These are phyloP conservation scores for Wickerhamiella australiensis DNA, from an alignment of 805 yeast species.

Conservation along the genomic window DNA sequence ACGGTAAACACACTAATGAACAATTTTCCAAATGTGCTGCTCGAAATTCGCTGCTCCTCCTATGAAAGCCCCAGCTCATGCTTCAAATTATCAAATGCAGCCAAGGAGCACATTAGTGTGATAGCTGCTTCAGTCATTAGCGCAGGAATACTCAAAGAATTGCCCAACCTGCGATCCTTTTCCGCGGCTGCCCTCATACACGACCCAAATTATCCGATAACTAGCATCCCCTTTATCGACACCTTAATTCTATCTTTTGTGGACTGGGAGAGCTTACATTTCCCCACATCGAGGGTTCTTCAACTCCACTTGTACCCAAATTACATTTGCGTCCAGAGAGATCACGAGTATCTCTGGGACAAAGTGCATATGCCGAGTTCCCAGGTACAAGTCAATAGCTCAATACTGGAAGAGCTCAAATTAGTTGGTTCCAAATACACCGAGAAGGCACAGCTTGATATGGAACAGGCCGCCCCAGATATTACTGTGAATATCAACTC, in stretches of 20 bases:
- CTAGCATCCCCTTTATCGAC: neutral
- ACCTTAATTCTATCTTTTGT: neutral
- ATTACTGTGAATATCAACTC: neutral
- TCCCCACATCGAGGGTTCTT: neutral
- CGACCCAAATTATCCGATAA: neutral
- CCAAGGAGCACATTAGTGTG: neutral
- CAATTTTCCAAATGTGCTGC: too few species aligned
- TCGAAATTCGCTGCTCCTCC: neutral
- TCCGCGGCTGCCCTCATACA: neutral
- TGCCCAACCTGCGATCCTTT: neutral
- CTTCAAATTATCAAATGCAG: neutral
- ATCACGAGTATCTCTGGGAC: neutral
- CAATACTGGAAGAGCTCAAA: slow-evolving; percentile 4
- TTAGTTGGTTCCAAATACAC: neutral
- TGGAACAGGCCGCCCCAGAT: neutral
- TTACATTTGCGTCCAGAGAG: neutral
- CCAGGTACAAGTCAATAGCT: neutral
- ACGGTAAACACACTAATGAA: neutral
- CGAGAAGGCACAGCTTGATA: neutral
- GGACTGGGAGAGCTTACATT: slow-evolving; percentile 4
- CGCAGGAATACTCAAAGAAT: neutral
- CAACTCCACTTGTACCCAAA: slow-evolving; percentile 7
- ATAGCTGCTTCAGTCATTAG: neutral
- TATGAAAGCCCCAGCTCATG: neutral
- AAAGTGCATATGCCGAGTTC: neutral